Conservation (phyloP, 305 asterid species). For the Solanum chacoense region DNA sequence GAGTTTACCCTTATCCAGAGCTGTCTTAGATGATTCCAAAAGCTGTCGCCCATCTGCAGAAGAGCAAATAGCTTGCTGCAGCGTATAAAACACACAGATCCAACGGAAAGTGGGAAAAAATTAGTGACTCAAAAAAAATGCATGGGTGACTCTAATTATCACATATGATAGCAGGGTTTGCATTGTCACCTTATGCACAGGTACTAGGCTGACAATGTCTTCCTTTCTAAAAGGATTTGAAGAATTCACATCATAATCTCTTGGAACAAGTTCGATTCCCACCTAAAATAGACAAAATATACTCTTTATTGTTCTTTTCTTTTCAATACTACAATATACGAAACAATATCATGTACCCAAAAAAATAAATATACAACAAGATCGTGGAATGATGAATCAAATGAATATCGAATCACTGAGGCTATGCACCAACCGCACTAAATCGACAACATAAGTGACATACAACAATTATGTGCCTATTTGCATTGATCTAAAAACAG, state of each 20-base stretch:
- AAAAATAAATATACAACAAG: not conserved
- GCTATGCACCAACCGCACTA: not conserved
- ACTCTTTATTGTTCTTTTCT: conserved; percentile 7
- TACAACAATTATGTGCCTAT: not conserved
- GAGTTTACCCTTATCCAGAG: conserved; percentile 95
- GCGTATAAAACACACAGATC: conserved; percentile 5
- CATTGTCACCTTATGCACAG: conserved; percentile 80
- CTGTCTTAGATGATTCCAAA: conserved; percentile 95
- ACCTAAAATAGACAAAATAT: conserved; percentile 37
- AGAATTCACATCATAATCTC: conserved; percentile 85
- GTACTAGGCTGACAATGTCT: conserved; percentile 84
- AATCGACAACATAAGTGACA: not conserved
- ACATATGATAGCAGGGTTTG: not conserved
- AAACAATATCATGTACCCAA: not conserved
- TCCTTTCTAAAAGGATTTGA: conserved; percentile 59
- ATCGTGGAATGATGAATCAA: not conserved
- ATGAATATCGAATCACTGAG: not conserved
- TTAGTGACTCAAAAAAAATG: not conserved
- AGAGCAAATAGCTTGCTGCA: conserved; percentile 98
- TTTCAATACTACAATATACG: not conserved
- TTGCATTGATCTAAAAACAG: not conserved
- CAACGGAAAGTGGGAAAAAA: not conserved
- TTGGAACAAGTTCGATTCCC: conserved; percentile 91
- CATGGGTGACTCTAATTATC: not conserved
- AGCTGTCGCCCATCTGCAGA: conserved; percentile 98